Conservation (phyloP, 345 rosid species). For the Jatropha curcas region DNA sequence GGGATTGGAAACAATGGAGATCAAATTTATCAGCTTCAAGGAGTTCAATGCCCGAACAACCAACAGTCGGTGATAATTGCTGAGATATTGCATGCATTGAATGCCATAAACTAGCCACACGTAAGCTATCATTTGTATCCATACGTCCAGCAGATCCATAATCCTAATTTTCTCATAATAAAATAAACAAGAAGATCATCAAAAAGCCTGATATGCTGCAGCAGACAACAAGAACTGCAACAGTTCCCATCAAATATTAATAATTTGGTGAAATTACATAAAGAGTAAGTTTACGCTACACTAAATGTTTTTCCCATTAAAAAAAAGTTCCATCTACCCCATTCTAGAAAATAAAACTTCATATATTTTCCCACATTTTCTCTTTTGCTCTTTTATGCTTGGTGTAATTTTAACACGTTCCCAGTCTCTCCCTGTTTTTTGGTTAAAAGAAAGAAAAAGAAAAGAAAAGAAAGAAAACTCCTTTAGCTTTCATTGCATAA, state of each 20-base stretch:
- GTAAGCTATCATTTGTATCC: slow-evolving; percentile 96
- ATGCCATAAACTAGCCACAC: slow-evolving; percentile 99
- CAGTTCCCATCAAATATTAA: neutral
- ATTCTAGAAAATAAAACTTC: neutral
- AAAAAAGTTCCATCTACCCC: neutral
- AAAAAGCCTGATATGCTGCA: neutral
- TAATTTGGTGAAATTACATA: neutral
- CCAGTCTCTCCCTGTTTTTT: too few relatives aligned
- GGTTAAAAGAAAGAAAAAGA: too few relatives aligned
- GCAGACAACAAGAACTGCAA: neutral
- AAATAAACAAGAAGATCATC: neutral
- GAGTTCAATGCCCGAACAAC: slow-evolving; percentile 92
- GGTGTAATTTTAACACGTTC: too few relatives aligned
- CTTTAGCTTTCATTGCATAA: too few relatives aligned
- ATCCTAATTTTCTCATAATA: slow-evolving; percentile 50
- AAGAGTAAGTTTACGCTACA: neutral
- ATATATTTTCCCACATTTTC: too few relatives aligned
- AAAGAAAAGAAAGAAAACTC: too few relatives aligned
- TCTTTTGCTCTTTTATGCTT: too few relatives aligned
- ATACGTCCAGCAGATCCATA: slow-evolving; percentile 91
- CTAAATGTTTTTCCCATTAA: neutral
- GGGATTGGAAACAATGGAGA: slow-evolving; percentile 94
- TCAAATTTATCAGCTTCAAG: slow-evolving; percentile 95
- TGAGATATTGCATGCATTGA: slow-evolving; percentile 99
- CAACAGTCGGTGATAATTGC: slow-evolving; percentile 85